These are phyloP conservation scores for Fusarium tupiense DNA, from an alignment of 2,329 filamentous ascomycete genomes.

Conservation along the genomic window DNA sequence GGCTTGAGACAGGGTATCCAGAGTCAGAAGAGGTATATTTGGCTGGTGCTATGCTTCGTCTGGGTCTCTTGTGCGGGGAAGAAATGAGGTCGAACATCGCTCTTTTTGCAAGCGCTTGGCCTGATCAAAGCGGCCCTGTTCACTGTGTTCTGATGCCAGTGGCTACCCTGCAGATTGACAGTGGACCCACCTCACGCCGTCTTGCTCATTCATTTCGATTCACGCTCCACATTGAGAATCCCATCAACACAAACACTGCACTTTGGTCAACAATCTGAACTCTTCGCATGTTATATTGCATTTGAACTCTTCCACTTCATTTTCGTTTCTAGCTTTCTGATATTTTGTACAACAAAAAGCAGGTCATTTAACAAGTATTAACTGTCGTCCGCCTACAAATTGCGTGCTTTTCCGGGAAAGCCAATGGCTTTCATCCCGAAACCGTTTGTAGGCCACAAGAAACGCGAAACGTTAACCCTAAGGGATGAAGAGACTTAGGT, in stretches of 20 bases:
- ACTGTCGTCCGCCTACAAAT: background rate
- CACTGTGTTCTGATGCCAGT: rapidly evolving
- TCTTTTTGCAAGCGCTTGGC: background rate
- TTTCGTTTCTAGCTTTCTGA: background rate
- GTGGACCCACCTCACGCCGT: background rate
- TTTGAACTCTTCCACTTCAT: background rate
- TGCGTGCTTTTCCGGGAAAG: background rate
- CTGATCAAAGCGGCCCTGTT: background rate
- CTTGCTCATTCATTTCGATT: background rate
- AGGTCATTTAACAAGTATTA: background rate
- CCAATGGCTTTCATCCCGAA: background rate
- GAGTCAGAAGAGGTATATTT: no score
- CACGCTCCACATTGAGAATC: background rate
- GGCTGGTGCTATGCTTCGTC: no score
- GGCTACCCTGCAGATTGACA: background rate
- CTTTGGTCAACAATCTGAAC: rapidly evolving
- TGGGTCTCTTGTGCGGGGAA: no score
- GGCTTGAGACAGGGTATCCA: no score
- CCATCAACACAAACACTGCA: background rate
- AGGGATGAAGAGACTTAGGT: background rate
- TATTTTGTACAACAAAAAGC: rapidly evolving
- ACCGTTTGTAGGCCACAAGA: background rate
- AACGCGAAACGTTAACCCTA: background rate
- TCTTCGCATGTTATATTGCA: rapidly evolving
- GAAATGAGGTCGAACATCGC: background rate